Evolutionary conservation across 148 eudicot genomes (phyloP), one percentile per base, ranked within the genome.

Genomic region (Arctostaphylos glauca): DNA sequence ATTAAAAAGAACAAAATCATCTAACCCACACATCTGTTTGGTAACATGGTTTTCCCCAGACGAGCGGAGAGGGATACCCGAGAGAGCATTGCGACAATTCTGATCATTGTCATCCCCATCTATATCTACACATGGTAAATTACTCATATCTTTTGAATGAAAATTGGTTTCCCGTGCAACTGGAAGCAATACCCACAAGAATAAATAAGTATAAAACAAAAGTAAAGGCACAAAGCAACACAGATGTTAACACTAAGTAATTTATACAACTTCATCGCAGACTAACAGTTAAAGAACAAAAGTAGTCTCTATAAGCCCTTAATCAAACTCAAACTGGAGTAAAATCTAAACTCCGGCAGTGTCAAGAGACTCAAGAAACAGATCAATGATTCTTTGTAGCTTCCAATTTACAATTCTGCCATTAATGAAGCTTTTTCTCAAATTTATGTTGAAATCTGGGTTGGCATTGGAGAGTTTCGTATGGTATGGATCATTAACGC

Each of bases 21-120:
- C 56, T 10, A 80, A 76, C 44, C 74, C 86, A 54, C 79, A 80
- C 58, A 76, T 56, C 60, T 68, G 80, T 62, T 71, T 82, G 79
- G 84, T 81, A 78, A 38, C 85, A 79, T 47, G 74, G 49, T 83
- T 83, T 48, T 81, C 87, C 49, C 82, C 66, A 48, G 84, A 72
- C 14, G 5, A 13, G 21, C 80, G 70, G 23, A 83, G 15, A 84
- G 86, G 84, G 77, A 56, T 53, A 87, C 13, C 48, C 47, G 85
- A 83, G 72, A 71, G 64, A 83, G 80, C 80, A 66, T 60, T 66
- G 48, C 67, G 76, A 68, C 81, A 74, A 84, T 84, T 77, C 44
- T 64, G 76, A 85, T 87, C 84, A 58, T 88, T 83, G 53, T 83
- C 90, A 43, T 82, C 49, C 23, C 82, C 81, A 72, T 84, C 90